Conservation (phyloP, 345 rosid species). For the Rhodamnia argentea region DNA sequence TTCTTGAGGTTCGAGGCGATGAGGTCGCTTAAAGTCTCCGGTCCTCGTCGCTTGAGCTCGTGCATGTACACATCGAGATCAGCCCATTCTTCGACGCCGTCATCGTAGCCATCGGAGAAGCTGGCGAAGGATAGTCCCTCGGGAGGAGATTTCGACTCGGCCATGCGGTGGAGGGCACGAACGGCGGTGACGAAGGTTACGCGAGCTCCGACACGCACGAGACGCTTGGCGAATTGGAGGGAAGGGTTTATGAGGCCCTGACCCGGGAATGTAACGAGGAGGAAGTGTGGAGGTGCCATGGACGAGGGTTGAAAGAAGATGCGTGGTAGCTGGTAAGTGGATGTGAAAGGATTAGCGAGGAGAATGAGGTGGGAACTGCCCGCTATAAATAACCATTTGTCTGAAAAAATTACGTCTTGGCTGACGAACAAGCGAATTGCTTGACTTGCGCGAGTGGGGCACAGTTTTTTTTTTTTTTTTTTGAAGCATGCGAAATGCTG, state of each 20-base stretch:
- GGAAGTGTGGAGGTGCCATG: neutral
- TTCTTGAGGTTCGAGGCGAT: slow-evolving; percentile 1
- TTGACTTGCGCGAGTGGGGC: too few species aligned
- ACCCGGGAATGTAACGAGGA: slow-evolving; percentile 9
- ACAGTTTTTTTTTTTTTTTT: too few species aligned
- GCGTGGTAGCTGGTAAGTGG: neutral
- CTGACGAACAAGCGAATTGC: too few species aligned
- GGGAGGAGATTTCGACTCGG: neutral
- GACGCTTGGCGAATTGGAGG: slow-evolving; percentile 50
- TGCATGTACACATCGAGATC: slow-evolving; percentile 11
- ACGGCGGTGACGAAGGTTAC: slow-evolving; percentile 39
- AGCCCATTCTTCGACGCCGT: slow-evolving; percentile 19
- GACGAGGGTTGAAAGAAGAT: neutral
- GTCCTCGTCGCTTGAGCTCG: slow-evolving; percentile 29
- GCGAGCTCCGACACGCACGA: slow-evolving; percentile 28
- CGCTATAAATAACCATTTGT: neutral
- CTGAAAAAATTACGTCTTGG: too few species aligned
- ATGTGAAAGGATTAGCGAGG: neutral
- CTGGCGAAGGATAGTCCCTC: slow-evolving; percentile 28
- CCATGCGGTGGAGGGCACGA: slow-evolving; percentile 31
- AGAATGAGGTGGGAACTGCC: neutral
- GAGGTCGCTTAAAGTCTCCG: slow-evolving; percentile 22
- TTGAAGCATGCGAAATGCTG: too few species aligned
- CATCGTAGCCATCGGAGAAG: slow-evolving; percentile 54
- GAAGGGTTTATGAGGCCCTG: slow-evolving; percentile 69